These are phyloP conservation scores for Blastocystis sp. DNA, from an alignment of 352 stramenopile genomes.

Conservation along the genomic window DNA sequence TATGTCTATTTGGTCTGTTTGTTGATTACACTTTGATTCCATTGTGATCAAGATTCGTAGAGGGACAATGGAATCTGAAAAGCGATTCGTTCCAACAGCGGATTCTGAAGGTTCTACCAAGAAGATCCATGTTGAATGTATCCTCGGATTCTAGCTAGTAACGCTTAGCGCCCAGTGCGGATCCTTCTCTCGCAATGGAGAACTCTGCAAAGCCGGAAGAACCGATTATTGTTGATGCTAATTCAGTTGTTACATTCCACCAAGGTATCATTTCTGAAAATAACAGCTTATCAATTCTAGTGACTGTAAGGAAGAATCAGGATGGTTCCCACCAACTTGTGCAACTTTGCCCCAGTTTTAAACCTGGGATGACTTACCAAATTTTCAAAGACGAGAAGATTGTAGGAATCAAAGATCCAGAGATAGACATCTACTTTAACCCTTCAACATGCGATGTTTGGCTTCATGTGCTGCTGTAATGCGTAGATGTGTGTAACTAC, in stretches of 20 bases:
- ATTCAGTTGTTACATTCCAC: background rate
- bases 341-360: conserved; percentile 8
- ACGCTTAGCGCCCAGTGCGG: background rate
- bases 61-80: background rate
- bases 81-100: background rate
- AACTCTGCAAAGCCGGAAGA: background rate
- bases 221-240: background rate
- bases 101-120: background rate
- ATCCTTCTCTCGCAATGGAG: background rate
- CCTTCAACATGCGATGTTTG: background rate
- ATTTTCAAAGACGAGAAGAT: conserved; percentile 41
- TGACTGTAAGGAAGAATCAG: background rate
- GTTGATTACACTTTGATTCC: background rate
- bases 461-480: background rate
- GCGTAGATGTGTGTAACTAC: conserved; percentile 5
- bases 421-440: conserved; percentile 51
- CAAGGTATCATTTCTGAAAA: background rate
- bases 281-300: background rate
- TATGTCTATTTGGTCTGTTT: background rate
- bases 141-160: background rate
- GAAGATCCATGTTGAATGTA: background rate
- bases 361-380: conserved; percentile 41
- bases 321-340: background rate
- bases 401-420: background rate
- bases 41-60: background rate